Evolutionary conservation across 2,329 filamentous ascomycete species (phyloP).

Genomic region (Aspergillus candidus): DNA sequence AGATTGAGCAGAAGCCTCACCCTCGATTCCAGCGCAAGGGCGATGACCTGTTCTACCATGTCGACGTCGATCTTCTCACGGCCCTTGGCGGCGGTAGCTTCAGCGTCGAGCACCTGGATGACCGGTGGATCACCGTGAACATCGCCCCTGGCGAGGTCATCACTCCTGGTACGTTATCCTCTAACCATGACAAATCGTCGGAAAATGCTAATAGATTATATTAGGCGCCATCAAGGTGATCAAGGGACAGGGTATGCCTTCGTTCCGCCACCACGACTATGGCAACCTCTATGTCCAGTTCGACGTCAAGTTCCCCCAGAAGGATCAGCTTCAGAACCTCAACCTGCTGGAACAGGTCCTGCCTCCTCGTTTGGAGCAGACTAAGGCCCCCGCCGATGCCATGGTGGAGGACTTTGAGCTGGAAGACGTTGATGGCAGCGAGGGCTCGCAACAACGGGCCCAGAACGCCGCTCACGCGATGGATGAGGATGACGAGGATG

Average conservation of each 20-base stretch:
- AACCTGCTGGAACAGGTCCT: slow-evolving; percentile 76
- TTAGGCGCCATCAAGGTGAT: slow-evolving; percentile 87
- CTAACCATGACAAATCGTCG: not conserved
- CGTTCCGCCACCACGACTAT: slow-evolving; percentile 85
- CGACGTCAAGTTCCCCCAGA: slow-evolving; percentile 91
- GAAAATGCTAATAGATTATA: slow-evolving; percentile 7
- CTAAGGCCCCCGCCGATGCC: slow-evolving; percentile 67
- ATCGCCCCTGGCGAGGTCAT: slow-evolving; percentile 94
- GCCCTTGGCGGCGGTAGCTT: slow-evolving; percentile 87
- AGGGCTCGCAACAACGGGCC: slow-evolving; percentile 58
- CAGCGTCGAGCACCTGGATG: slow-evolving; percentile 92
- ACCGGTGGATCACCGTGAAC: slow-evolving; percentile 90
- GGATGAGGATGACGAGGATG: slow-evolving; percentile 65
- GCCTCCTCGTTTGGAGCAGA: slow-evolving; percentile 62
- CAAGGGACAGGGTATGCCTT: slow-evolving; percentile 95
- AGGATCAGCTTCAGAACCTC: slow-evolving; percentile 63
- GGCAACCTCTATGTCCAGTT: slow-evolving; percentile 98
- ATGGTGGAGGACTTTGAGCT: slow-evolving; percentile 89
- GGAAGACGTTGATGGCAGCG: slow-evolving; percentile 71
- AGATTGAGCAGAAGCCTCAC: slow-evolving; percentile 99
- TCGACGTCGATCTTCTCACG: slow-evolving; percentile 91
- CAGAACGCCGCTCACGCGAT: slow-evolving; percentile 58
- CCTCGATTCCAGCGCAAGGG: slow-evolving; percentile 90
- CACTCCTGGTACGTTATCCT: slow-evolving; percentile 63
- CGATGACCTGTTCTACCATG: slow-evolving; percentile 91